Percentiles rank a stretch among this genome's conserved stretches.
Conservation (phyloP, 2,329 filamentous ascomycete species). For the Penicillium sp. region DNA sequence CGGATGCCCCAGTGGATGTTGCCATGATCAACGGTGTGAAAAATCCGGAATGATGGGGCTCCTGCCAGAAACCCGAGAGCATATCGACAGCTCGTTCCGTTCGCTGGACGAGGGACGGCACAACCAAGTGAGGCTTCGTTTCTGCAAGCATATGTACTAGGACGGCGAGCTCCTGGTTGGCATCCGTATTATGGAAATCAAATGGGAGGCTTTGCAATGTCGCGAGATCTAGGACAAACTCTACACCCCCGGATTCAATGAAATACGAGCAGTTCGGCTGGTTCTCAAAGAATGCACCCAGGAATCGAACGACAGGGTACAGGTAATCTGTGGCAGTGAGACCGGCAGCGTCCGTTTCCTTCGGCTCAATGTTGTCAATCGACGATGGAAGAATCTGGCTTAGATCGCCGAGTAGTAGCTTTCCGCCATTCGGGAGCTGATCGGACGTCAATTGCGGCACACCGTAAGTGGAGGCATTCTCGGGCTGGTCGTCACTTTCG, state of each 20-base stretch:
- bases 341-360: constrained; percentile 44
- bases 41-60: constrained; percentile 50
- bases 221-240: constrained; percentile 73
- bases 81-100: constrained; percentile 60
- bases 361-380: constrained; percentile 31
- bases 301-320: constrained; percentile 65
- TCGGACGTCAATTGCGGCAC: too few relatives aligned
- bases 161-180: constrained; percentile 61
- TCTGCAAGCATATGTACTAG: constrained; percentile 74
- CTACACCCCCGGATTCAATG: constrained; percentile 68
- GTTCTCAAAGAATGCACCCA: constrained; percentile 69
- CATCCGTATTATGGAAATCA: constrained; percentile 58
- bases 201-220: constrained; percentile 71
- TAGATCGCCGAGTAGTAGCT: constrained; percentile 26
- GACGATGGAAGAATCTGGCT: constrained; percentile 22
- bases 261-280: constrained; percentile 62
- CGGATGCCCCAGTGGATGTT: too few relatives aligned
- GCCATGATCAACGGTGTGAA: constrained; percentile 57
- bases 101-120: constrained; percentile 77
- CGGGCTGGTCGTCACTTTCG: too few relatives aligned
- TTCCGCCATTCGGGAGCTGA: constrained; percentile 36
- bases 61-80: constrained; percentile 57
- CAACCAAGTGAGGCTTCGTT: constrained; percentile 65
- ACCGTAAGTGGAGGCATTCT: constrained; percentile 37
- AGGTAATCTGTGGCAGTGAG: constrained; percentile 61